Percentiles rank a stretch among this genome's conserved stretches.
phyloP scores from a whole-genome alignment of 106 monocot genomes.

The Dendrobium huoshanense region DNA sequence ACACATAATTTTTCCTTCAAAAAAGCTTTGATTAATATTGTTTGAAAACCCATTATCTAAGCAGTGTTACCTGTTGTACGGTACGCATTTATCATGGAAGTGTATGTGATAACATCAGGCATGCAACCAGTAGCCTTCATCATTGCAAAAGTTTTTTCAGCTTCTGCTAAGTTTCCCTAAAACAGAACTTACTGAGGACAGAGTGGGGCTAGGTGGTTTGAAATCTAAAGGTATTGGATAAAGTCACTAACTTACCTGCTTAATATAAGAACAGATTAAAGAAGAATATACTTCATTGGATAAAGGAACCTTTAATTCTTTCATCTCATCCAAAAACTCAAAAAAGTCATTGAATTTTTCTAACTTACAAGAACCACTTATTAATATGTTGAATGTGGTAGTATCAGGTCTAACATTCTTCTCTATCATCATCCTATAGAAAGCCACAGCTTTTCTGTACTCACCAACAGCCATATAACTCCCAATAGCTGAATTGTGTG shows the following conservation, averaged over 20 bases:
- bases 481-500: conserved; percentile 89
- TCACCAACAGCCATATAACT: conserved; percentile 70
- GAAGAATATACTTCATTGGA: conserved; percentile 93
- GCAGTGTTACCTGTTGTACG: conserved; percentile 44
- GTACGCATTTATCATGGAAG: conserved; percentile 85
- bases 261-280: conserved; percentile 74
- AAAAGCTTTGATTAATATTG: not conserved
- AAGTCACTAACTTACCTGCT: conserved; percentile 46
- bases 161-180: conserved; percentile 66
- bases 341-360: conserved; percentile 63
- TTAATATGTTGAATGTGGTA: conserved; percentile 80
- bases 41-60: not conserved
- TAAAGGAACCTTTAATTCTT: conserved; percentile 47
- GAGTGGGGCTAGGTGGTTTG: not conserved
- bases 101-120: conserved; percentile 81
- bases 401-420: conserved; percentile 68
- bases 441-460: conserved; percentile 65
- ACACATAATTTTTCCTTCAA: not conserved
- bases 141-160: conserved; percentile 59
- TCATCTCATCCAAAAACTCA: conserved; percentile 81
- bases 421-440: conserved; percentile 63
- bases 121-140: conserved; percentile 57
- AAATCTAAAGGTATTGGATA: not conserved
- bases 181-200: conserved; percentile 3
- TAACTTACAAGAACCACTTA: conserved; percentile 73